A percentile compares a stretch with the other conserved stretches of the same genome.
Evolutionary conservation across 306 rosid genomes (phyloP).

Genomic region (Senna tora): DNA sequence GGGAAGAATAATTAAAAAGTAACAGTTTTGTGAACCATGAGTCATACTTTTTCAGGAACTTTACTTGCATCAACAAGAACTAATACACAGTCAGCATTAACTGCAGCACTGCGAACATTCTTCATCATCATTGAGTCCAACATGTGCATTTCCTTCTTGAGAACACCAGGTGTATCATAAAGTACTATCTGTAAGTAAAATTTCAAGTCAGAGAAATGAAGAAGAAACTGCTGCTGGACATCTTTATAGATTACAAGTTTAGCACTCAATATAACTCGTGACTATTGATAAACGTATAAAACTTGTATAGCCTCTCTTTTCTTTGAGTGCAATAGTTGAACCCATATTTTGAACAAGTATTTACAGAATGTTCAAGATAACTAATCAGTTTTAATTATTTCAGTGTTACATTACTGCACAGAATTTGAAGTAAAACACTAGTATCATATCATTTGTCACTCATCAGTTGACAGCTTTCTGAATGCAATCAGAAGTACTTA

Average conservation of each 20-base stretch:
- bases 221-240: conserved; percentile 14
- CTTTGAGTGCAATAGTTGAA: conserved; percentile 9
- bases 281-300: conserved; percentile 10
- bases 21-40: conserved; percentile 37
- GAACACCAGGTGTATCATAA: conserved; percentile 94
- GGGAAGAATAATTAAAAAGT: neutral
- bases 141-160: conserved; percentile 90
- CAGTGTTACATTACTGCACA: neutral
- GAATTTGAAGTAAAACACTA: conserved; percentile 16
- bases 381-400: conserved; percentile 20
- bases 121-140: conserved; percentile 98
- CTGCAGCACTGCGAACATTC: conserved; percentile 85
- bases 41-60: conserved; percentile 88
- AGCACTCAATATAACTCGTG: conserved; percentile 1
- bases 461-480: neutral
- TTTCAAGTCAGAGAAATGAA: conserved; percentile 33
- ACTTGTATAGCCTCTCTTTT: neutral
- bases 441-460: conserved; percentile 17
- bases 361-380: conserved; percentile 16
- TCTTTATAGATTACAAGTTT: conserved; percentile 8
- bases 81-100: conserved; percentile 89
- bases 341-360: neutral
- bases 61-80: conserved; percentile 97
- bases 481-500: neutral
- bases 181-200: conserved; percentile 75